These are phyloP conservation scores for Acephala macrosclerotiorum DNA, from an alignment of 2,329 filamentous ascomycete genomes.

Conservation along the genomic window DNA sequence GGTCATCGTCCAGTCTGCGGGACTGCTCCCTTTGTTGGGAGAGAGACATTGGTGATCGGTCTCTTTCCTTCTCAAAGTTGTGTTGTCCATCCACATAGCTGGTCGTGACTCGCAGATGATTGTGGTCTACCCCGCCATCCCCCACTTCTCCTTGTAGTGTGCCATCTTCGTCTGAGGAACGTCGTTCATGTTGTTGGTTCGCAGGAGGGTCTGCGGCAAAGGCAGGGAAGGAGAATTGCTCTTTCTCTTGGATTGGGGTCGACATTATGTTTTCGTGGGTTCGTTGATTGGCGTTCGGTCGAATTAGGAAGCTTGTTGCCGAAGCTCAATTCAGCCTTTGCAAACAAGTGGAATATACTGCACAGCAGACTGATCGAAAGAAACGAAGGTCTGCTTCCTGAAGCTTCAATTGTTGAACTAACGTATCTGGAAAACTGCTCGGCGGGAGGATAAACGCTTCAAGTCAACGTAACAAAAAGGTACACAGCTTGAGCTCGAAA, in stretches of 20 bases:
- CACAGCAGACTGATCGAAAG: conserved; percentile 18
- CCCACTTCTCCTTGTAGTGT: conserved; percentile 38
- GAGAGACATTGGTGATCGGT: conserved; percentile 51
- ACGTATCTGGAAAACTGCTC: background rate
- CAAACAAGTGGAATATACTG: background rate
- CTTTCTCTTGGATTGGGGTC: conserved; percentile 41
- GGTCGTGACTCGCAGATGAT: conserved; percentile 57
- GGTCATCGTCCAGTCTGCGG: conserved; percentile 68
- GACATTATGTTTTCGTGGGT: conserved; percentile 33
- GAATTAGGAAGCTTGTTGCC: background rate
- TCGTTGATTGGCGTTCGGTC: background rate
- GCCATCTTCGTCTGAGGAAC: conserved; percentile 45
- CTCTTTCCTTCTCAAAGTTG: conserved; percentile 33
- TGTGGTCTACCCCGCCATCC: conserved; percentile 43
- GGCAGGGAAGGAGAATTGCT: conserved; percentile 43
- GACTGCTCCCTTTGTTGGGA: conserved; percentile 66
- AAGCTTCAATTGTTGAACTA: background rate
- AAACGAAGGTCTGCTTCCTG: conserved; percentile 13
- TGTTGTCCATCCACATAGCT: conserved; percentile 47
- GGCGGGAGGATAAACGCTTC: conserved; percentile 7
- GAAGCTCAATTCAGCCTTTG: background rate
- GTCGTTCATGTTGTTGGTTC: conserved; percentile 24
- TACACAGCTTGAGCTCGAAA: no score
- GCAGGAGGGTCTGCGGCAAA: conserved; percentile 33
- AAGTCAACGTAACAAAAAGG: background rate